Conservation (phyloP, 352 stramenopile species). For the Lagenidium sp. region DNA sequence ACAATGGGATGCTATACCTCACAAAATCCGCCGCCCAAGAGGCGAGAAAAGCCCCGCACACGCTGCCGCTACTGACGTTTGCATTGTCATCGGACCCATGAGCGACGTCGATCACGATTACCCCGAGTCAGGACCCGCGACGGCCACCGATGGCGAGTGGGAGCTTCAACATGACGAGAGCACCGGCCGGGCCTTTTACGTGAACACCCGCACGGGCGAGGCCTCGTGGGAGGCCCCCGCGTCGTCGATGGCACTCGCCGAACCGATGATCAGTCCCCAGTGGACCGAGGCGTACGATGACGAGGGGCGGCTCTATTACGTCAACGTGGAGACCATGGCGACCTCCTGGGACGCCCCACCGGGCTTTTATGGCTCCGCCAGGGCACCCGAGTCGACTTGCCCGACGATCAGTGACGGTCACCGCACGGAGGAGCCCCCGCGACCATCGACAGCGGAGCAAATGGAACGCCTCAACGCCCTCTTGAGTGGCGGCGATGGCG, state of each 20-base stretch:
- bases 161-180: conserved; percentile 31
- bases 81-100: too few species aligned
- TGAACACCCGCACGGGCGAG: conserved; percentile 40
- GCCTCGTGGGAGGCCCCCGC: conserved; percentile 30
- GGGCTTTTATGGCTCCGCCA: background rate
- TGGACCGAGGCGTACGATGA: conserved; percentile 41
- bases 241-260: background rate
- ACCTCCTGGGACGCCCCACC: conserved; percentile 35
- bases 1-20: too few species aligned
- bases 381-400: background rate
- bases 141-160: conserved; percentile 16
- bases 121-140: too few species aligned
- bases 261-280: background rate
- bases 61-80: too few species aligned
- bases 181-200: conserved; percentile 37
- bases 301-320: conserved; percentile 30
- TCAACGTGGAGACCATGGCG: conserved; percentile 45
- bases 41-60: too few species aligned
- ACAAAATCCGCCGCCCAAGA: too few species aligned
- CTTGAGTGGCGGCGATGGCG: conserved; percentile 31
- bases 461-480: conserved; percentile 48
- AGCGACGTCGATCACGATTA: too few species aligned
- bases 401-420: too few species aligned
- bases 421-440: background rate
- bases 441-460: conserved; percentile 49